Evolutionary conservation across 2,329 filamentous ascomycete species (phyloP), one percentile per base, ranked within the genome.

Genomic region (Colletotrichum higginsianum): DNA sequence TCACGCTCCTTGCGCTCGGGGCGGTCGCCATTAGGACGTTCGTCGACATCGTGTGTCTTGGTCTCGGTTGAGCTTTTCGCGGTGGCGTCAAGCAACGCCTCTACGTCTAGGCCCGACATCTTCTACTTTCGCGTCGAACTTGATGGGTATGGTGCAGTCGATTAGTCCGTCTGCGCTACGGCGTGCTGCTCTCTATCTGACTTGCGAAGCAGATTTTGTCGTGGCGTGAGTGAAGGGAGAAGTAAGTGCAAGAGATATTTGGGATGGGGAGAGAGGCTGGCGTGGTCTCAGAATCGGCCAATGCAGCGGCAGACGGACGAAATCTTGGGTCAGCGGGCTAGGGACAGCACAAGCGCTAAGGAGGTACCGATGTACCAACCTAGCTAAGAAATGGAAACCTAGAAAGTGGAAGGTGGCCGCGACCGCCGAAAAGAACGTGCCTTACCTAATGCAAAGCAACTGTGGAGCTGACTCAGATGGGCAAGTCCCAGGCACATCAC

Each of bases 71-170:
- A 83, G 75, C 87, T 86, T 80, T 91, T 91, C 63, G 93, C 94
- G 74, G 93, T 94, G 62, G 93, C 94, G 83, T 98, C 95, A 76
- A 98, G 91, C 75, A 98, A 89, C 75, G 94, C 94, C 87, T 98
- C 95, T 77, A 98, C 94, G 80, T 97, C 94, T 76, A 88, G 80
- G 68, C 82, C 84, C 63, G 85, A 82, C 86, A 88, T 88, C 74
- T 75, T 82, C 75, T 71, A 23, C 49, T 38, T 35, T 26, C 7
- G 38, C 15, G n/a, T 58, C 35, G 52, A 46, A 3, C 3, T 42
- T 50, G 38, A 44, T 49, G 40, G 26, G 38, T 23, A 26, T 21
- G 47, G 13, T 21, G 26, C 15, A 35, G 2, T 26, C 40, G 46
- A 16, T n/a, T 30, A 30, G n/a, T 46, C 11, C 16, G 30, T 13